Evolutionary conservation across 805 yeast genomes (phyloP).

Genomic region (Metschnikowia cubensis): DNA sequence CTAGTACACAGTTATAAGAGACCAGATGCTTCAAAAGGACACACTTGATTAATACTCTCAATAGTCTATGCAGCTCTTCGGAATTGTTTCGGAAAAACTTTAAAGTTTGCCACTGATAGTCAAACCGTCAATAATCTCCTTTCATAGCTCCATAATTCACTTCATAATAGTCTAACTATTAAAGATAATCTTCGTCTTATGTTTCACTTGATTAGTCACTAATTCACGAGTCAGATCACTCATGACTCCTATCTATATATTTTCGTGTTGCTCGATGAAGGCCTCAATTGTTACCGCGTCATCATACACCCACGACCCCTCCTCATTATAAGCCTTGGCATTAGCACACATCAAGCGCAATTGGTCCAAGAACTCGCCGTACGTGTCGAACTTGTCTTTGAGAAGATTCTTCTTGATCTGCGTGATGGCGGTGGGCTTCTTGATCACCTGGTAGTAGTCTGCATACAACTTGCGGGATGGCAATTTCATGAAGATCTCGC

Average conservation of each 20-base stretch:
- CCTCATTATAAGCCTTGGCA: constrained; percentile 49
- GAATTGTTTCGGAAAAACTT: no score
- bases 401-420: constrained; percentile 50
- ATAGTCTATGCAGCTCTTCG: no score
- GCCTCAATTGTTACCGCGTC: constrained; percentile 45
- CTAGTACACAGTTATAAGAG: no score
- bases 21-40: no score
- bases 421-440: constrained; percentile 55
- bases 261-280: constrained; percentile 9
- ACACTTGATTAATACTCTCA: no score
- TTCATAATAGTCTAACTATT: no score
- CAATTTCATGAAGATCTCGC: constrained; percentile 52
- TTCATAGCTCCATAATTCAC: no score
- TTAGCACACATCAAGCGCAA: constrained; percentile 64
- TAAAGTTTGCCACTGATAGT: no score
- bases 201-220: no score
- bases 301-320: constrained; percentile 18
- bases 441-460: constrained; percentile 71
- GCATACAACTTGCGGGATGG: constrained; percentile 79
- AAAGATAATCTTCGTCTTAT: no score
- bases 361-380: constrained; percentile 53
- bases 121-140: no score
- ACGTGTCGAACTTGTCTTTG: constrained; percentile 30
- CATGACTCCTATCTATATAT: not conserved
- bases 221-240: not conserved